Evolutionary conservation across 208 protist genomes (phyloP).

Genomic region (Trichomonas vaginalis): DNA sequence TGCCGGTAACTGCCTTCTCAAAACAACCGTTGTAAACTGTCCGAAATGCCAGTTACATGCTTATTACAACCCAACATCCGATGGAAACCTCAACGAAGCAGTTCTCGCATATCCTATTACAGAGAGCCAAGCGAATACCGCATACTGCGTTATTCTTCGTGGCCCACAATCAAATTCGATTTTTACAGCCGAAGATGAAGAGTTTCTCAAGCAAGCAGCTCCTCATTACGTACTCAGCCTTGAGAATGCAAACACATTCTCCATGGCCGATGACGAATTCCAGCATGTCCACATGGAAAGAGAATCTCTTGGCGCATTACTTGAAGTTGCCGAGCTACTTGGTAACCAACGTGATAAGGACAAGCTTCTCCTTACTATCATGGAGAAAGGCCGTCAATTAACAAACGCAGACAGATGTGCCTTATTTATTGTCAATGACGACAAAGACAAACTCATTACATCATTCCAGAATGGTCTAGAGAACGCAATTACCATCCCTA

Average conservation of each 20-base stretch:
- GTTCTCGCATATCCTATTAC: neutral
- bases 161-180: neutral
- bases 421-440: neutral
- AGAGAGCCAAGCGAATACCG: neutral
- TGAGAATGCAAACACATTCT: neutral
- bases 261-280: neutral
- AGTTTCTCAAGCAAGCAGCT: neutral
- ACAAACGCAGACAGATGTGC: neutral
- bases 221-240: neutral
- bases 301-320: neutral
- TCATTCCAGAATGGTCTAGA: neutral
- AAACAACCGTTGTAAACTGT: neutral
- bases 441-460: neutral
- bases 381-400: neutral
- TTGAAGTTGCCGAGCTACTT: neutral
- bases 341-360: neutral
- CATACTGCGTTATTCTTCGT: neutral
- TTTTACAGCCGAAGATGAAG: neutral
- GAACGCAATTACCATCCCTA: conserved; percentile 12
- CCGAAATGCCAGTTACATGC: neutral
- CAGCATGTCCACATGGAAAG: neutral
- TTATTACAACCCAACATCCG: neutral
- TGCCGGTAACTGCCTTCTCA: neutral
- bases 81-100: neutral
- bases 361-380: neutral